Percentiles rank a stretch among this genome's conserved stretches.
These are phyloP conservation scores for Fraxinus xanthoxyloides DNA, from an alignment of 305 asterid species.

Conservation along the genomic window DNA sequence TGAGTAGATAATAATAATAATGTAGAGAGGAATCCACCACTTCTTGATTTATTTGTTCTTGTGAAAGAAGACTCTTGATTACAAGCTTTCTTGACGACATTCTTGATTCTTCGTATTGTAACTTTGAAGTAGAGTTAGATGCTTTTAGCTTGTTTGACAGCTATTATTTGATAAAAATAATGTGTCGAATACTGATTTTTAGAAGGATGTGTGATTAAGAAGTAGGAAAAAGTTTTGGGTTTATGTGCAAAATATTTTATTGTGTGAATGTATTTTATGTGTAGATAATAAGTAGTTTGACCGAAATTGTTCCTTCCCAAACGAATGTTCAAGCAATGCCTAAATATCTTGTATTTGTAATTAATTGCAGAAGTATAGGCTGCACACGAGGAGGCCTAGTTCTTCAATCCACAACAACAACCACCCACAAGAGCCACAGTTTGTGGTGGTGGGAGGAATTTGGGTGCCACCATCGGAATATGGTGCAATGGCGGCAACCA, in stretches of 20 bases:
- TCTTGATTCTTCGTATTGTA: no score
- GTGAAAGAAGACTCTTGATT: slow-evolving; percentile 8
- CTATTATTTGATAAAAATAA: no score
- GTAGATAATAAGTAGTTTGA: no score
- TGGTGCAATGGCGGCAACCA: slow-evolving; percentile 41
- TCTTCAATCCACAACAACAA: slow-evolving; percentile 37
- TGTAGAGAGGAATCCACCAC: slow-evolving; percentile 14
- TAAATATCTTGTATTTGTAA: background rate
- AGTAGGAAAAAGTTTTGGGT: no score
- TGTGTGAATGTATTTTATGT: no score
- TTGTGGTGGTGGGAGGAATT: slow-evolving; percentile 84
- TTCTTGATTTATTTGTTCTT: slow-evolving; percentile 20
- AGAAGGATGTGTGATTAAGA: no score
- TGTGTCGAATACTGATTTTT: no score
- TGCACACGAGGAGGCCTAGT: slow-evolving; percentile 74
- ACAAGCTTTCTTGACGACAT: background rate
- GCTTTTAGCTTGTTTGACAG: no score
- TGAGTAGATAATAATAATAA: background rate
- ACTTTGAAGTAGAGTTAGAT: no score
- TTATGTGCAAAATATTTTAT: no score
- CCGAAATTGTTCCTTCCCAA: no score
- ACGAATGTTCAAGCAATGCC: background rate
- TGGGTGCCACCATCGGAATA: slow-evolving; percentile 83
- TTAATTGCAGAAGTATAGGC: slow-evolving; percentile 65
- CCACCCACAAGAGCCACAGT: slow-evolving; percentile 56